phyloP scores from a whole-genome alignment of 768 basidiomycete genomes.

The Lactarius akahatsu region DNA sequence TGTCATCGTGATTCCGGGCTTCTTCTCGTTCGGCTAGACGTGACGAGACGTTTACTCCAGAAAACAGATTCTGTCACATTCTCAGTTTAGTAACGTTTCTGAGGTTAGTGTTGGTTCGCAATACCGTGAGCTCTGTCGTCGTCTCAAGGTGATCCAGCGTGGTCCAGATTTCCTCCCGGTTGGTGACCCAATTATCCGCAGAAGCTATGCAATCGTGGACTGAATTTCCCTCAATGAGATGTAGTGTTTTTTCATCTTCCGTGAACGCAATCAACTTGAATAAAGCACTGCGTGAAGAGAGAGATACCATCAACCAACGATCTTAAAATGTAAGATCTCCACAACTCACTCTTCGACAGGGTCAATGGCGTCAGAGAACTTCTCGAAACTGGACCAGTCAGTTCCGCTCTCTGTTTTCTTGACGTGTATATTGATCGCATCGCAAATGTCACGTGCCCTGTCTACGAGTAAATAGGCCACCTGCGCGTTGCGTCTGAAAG shows the following conservation, averaged over 20 bases:
- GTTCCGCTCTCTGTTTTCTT: conserved; percentile 15
- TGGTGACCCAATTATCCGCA: conserved; percentile 19
- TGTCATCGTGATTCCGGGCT: conserved; percentile 11
- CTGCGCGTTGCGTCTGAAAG: conserved; percentile 29
- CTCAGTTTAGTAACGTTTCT: background rate
- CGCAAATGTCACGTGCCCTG: conserved; percentile 28
- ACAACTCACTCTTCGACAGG: conserved; percentile 28
- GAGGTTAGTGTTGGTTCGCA: background rate
- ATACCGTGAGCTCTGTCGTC: conserved; percentile 13
- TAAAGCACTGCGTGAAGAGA: conserved; percentile 6
- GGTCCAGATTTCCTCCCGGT: conserved; percentile 17
- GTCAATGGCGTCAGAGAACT: conserved; percentile 29
- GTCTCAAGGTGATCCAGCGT: conserved; percentile 17
- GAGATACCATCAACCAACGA: background rate
- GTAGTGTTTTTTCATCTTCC: conserved; percentile 20
- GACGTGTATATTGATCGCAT: conserved; percentile 27
- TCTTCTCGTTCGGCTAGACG: conserved; percentile 11
- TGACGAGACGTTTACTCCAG: background rate
- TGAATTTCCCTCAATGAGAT: conserved; percentile 6
- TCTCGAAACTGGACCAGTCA: conserved; percentile 28
- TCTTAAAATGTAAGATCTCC: no score
- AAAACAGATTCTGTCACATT: conserved; percentile 10
- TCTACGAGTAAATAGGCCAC: conserved; percentile 29
- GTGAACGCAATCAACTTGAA: conserved; percentile 17
- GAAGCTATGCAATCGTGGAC: conserved; percentile 18